Conservation (phyloP, 345 rosid genomes). For the Rhizophora mangle region DNA sequence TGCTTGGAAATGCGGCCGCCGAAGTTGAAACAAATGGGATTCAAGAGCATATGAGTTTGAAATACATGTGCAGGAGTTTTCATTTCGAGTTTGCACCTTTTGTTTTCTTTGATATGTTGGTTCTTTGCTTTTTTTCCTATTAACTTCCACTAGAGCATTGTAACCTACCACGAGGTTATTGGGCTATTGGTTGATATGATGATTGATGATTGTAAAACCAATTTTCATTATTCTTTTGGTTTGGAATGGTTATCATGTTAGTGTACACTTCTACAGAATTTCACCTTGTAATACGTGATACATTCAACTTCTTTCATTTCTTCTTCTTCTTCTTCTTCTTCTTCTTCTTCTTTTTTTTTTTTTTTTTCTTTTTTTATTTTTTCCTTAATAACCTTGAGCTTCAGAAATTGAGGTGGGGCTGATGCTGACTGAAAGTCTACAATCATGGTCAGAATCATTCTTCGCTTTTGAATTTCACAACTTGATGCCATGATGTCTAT, state of each 20-base stretch:
- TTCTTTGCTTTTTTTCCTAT: neutral
- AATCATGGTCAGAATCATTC: too few relatives aligned
- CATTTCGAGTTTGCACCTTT: neutral
- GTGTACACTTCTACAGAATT: neutral
- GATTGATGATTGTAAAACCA: neutral
- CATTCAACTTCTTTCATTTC: too few relatives aligned
- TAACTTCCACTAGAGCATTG: too few relatives aligned
- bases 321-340: too few relatives aligned
- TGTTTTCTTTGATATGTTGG: neutral
- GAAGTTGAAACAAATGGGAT: slow-evolving; percentile 11
- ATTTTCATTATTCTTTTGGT: neutral
- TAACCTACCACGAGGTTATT: too few relatives aligned
- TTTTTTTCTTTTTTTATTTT: too few relatives aligned
- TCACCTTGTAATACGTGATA: neutral
- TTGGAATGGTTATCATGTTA: neutral
- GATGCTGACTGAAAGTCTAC: too few relatives aligned
- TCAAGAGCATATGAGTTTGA: slow-evolving; percentile 1
- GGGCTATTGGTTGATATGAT: neutral
- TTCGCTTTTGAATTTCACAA: too few relatives aligned
- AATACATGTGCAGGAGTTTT: neutral
- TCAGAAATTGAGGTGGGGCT: too few relatives aligned
- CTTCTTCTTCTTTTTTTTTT: too few relatives aligned
- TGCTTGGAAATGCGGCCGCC: slow-evolving; percentile 4
- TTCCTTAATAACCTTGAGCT: too few relatives aligned
- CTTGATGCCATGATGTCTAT: too few relatives aligned